A percentile compares a stretch with the other conserved stretches of the same genome.
phyloP scores from a whole-genome alignment of 2,329 filamentous ascomycete genomes.

The Xylaria sp. region DNA sequence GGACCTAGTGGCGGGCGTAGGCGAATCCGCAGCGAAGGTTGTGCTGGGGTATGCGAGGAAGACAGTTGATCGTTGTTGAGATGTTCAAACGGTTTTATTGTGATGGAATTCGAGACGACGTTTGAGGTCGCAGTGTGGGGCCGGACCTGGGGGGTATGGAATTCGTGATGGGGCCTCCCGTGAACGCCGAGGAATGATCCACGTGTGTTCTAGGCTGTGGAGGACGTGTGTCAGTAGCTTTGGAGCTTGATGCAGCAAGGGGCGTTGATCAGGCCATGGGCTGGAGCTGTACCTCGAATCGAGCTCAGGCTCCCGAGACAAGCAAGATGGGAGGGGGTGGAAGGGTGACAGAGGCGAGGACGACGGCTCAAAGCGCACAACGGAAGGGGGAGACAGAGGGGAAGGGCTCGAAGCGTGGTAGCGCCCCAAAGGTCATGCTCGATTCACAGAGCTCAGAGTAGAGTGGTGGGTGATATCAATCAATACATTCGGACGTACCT shows the following conservation, averaged over 20 bases:
- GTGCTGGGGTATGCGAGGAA: not conserved
- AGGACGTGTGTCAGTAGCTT: slow-evolving; percentile 25
- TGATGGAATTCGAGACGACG: slow-evolving; percentile 22
- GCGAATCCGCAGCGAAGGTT: slow-evolving; percentile 55
- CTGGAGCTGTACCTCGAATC: slow-evolving; percentile 12
- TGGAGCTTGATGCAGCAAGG: slow-evolving; percentile 22
- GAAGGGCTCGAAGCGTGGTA: not conserved
- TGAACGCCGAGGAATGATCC: slow-evolving; percentile 31
- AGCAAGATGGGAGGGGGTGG: too few relatives aligned
- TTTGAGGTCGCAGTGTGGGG: slow-evolving; percentile 32
- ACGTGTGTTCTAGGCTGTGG: slow-evolving; percentile 28
- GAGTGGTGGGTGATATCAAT: not conserved
- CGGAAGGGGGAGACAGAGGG: not conserved
- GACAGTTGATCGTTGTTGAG: slow-evolving; percentile 13
- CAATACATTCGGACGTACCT: slow-evolving; percentile 20
- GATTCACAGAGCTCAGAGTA: not conserved
- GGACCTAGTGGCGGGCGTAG: slow-evolving; percentile 54
- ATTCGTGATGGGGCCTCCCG: slow-evolving; percentile 25
- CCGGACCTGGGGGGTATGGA: slow-evolving; percentile 29
- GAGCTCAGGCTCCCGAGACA: slow-evolving; percentile 14
- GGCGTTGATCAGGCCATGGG: slow-evolving; percentile 17
- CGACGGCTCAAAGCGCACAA: not conserved
- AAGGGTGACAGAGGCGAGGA: not conserved
- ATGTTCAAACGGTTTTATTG: slow-evolving; percentile 5
- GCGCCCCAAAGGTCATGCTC: slow-evolving; percentile 7